Conservation (phyloP, 176 grass and related monocot genomes). For the Carex littledalei region DNA sequence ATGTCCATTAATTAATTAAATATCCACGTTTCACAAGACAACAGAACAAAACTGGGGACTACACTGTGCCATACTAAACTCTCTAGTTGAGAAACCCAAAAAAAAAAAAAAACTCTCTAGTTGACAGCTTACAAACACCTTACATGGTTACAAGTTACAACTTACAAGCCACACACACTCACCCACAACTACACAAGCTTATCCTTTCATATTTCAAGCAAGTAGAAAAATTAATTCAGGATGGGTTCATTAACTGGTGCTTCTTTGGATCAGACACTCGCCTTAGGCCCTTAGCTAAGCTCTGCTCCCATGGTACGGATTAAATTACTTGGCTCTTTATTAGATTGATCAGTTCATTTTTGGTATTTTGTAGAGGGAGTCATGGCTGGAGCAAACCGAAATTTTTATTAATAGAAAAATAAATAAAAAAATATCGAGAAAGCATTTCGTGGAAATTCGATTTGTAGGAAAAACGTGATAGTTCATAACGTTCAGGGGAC, state of each 20-base stretch:
- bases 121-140: neutral
- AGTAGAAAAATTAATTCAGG: neutral
- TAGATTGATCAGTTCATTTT: too few relatives aligned
- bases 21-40: neutral
- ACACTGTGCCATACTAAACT: neutral
- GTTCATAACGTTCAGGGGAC: too few relatives aligned
- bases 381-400: too few relatives aligned
- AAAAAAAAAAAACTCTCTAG: neutral
- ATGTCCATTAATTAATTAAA: neutral
- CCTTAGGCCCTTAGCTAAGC: slow-evolving; percentile 38
- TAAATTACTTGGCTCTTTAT: too few relatives aligned
- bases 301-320: slow-evolving; percentile 48
- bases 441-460: too few relatives aligned
- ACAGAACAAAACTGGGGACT: neutral
- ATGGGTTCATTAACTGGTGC: slow-evolving; percentile 44
- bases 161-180: too few relatives aligned
- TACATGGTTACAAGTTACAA: too few relatives aligned
- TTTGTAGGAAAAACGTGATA: too few relatives aligned
- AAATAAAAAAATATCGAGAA: too few relatives aligned
- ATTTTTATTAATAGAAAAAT: too few relatives aligned
- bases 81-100: neutral
- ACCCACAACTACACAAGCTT: neutral
- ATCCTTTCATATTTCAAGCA: neutral
- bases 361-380: too few relatives aligned
- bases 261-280: slow-evolving; percentile 58